Evolutionary conservation across 2,329 filamentous ascomycete species (phyloP), one percentile per base, ranked within the genome.

Genomic region (Xylariales sp.): DNA sequence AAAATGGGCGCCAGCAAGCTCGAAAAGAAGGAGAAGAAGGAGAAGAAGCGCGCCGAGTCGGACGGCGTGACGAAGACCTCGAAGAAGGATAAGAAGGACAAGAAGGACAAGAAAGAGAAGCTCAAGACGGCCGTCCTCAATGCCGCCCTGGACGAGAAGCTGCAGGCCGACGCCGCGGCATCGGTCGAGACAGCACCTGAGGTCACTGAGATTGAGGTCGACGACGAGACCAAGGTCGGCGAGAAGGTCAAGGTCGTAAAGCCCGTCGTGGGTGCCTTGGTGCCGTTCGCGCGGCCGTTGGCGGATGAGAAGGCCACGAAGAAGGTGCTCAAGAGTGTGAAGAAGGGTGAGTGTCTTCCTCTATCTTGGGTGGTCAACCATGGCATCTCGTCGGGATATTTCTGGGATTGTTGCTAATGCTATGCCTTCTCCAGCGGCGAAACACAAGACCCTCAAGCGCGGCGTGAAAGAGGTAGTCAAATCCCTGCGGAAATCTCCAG

Each of bases 401-500:
- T n/a, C n/a, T n/a, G n/a, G n/a, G n/a, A 27, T 27, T n/a, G n/a
- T 32, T 46, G 21, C 51, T 54, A 45, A 56, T 40, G 28, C 46
- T 29, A 40, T 18, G 21, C 33, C 9, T 19, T 9, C 33, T 44
- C 44, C 66, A 97, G 93, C 91, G 54, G 90, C 93, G 57, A 95
- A 95, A 71, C 82, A 88, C 70, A 94, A 94, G 71, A 86, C 88
- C 45, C 86, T 98, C 61, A 95, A 95, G 74, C 90, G 93, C 61
- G 93, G 93, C 61, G 93, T 98, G 52, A 98, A 98, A 71, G 93
- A 98, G 72, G 91, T 95, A 61, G 90, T 97, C 71, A 98, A 98
- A 74, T 86, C 90, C 24, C 86, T 98, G 56, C 89, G 93, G 73
- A 97, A 97, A 73, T 91, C 88, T 11, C 76, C 86, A 44, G 66